phyloP scores from a whole-genome alignment of 108 stramenopile species.

The Skeletonema grethae region DNA sequence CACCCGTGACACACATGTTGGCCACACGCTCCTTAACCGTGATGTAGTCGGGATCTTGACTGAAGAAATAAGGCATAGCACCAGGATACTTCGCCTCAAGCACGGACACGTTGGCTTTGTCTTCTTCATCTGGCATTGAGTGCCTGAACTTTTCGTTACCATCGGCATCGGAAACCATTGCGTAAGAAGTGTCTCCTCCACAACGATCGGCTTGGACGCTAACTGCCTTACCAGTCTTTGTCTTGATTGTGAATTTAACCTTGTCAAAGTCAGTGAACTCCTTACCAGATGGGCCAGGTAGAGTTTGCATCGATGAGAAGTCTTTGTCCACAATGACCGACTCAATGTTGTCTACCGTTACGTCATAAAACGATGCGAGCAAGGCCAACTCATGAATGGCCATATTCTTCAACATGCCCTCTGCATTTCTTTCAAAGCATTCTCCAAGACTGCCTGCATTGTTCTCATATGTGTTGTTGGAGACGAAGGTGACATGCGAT shows the following conservation, averaged over 20 bases:
- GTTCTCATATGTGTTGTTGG: constrained; percentile 92
- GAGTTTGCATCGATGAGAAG: constrained; percentile 81
- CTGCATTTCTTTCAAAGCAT: constrained; percentile 93
- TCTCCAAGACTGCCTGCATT: constrained; percentile 81
- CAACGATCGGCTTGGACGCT: constrained; percentile 90
- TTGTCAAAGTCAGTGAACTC: constrained; percentile 92
- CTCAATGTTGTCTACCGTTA: constrained; percentile 85
- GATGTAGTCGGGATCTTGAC: constrained; percentile 94
- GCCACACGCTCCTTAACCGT: constrained; percentile 93
- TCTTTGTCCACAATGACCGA: constrained; percentile 84
- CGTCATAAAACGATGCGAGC: constrained; percentile 87
- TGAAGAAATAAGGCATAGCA: constrained; percentile 95
- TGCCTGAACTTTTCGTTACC: constrained; percentile 86
- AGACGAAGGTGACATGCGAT: constrained; percentile 86
- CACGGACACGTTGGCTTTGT: constrained; percentile 76
- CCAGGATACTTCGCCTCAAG: constrained; percentile 87
- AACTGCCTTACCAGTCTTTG: constrained; percentile 87
- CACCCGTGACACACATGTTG: constrained; percentile 69
- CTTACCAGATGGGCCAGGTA: constrained; percentile 77
- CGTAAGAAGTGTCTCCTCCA: constrained; percentile 85
- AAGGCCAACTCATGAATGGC: constrained; percentile 92
- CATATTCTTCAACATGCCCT: constrained; percentile 97
- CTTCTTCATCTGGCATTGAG: constrained; percentile 92
- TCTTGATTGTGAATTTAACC: constrained; percentile 94
- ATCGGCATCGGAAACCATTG: constrained; percentile 65